Percentiles rank a stretch among this genome's conserved stretches.
Evolutionary conservation across 176 grass and related monocot species (phyloP).

Genomic region (Saccharum officinarum): DNA sequence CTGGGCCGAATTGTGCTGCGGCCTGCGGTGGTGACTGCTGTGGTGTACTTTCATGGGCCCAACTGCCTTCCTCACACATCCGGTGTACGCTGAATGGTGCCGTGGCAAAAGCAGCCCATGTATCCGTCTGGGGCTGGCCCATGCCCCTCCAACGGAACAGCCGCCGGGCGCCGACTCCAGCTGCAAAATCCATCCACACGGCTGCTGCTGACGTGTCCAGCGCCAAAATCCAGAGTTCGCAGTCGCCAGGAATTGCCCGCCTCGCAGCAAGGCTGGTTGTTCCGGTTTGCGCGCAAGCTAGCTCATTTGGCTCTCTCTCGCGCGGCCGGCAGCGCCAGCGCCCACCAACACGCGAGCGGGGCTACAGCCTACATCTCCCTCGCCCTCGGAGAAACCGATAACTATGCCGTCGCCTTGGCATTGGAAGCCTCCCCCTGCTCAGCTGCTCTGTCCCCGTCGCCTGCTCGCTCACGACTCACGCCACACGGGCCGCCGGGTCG

Average conservation of each 20-base stretch:
- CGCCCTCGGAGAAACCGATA: conserved; percentile 47
- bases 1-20: not conserved
- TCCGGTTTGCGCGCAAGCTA: not conserved
- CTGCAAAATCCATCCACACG: not conserved
- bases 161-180: not conserved
- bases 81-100: not conserved
- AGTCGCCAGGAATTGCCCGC: conserved; percentile 24
- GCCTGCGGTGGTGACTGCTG: not conserved
- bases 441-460: not conserved
- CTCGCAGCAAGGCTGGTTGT: not conserved
- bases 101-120: not conserved
- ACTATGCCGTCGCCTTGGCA: conserved; percentile 34
- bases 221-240: not conserved
- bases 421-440: conserved; percentile 29
- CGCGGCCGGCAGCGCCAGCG: conserved; percentile 34
- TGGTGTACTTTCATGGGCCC: too few relatives aligned
- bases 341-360: not conserved
- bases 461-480: not conserved
- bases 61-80: not conserved
- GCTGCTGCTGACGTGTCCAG: not conserved
- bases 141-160: not conserved
- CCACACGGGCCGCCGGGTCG: not conserved
- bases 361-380: not conserved
- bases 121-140: not conserved
- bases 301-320: not conserved